Conservation (phyloP, 371 early-diverging fungal genomes). For the Lichtheimia corymbifera region DNA sequence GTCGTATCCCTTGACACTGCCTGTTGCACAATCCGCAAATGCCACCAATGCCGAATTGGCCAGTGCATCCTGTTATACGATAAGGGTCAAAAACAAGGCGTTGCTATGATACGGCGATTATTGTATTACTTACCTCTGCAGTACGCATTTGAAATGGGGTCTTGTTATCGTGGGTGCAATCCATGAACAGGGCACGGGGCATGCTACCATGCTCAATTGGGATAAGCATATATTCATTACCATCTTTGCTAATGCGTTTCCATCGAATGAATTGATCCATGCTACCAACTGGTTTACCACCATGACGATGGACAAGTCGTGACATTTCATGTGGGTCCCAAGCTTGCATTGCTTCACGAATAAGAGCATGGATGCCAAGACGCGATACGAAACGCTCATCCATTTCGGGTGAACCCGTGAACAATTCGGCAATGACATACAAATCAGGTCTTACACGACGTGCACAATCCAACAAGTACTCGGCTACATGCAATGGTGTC, state of each 20-base stretch:
- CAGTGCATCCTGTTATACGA: constrained; percentile 68
- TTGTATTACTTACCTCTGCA: constrained; percentile 34
- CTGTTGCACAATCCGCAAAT: constrained; percentile 89
- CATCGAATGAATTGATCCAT: constrained; percentile 65
- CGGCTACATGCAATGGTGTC: constrained; percentile 93
- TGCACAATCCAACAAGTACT: constrained; percentile 89
- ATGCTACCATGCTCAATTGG: constrained; percentile 41
- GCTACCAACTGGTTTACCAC: constrained; percentile 84
- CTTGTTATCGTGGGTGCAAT: constrained; percentile 98
- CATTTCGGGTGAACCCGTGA: constrained; percentile 92
- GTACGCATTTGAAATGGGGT: constrained; percentile 90
- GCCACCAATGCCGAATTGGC: constrained; percentile 91
- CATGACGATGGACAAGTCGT: constrained; percentile 85
- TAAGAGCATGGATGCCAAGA: constrained; percentile 93
- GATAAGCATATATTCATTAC: constrained; percentile 27
- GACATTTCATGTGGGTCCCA: constrained; percentile 92
- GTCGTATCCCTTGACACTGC: constrained; percentile 96
- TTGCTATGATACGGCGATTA: too few species aligned
- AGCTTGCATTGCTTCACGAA: constrained; percentile 97
- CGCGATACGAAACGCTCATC: constrained; percentile 88
- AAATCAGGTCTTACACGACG: constrained; percentile 84
- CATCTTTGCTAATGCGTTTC: constrained; percentile 39
- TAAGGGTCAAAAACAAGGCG: too few species aligned
- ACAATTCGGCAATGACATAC: constrained; percentile 96
- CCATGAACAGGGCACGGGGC: constrained; percentile 96